These are phyloP conservation scores for Parachaetomium inaequale DNA, from an alignment of 495 filamentous ascomycete species.

Conservation along the genomic window DNA sequence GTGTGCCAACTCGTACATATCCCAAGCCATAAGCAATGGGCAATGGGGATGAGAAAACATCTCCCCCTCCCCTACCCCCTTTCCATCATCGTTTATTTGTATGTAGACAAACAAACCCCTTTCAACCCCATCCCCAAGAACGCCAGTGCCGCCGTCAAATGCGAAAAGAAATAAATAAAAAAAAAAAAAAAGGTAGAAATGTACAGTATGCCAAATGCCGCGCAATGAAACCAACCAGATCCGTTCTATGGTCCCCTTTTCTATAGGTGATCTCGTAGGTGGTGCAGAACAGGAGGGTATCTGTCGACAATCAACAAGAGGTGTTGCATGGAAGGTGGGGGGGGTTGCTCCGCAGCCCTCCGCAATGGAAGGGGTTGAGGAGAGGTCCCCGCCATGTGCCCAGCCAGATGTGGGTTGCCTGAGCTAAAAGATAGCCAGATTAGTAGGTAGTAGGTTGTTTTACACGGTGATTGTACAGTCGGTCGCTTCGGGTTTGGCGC, in stretches of 20 bases:
- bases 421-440: background rate
- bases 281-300: constrained; percentile 6
- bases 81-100: background rate
- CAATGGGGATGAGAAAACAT: background rate
- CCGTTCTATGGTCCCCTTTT: constrained; percentile 12
- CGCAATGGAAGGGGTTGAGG: background rate
- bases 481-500: background rate
- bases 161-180: background rate
- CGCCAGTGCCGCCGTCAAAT: constrained; percentile 5
- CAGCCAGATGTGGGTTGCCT: background rate
- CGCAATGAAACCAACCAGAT: background rate
- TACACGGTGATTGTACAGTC: constrained; percentile 12
- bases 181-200: background rate
- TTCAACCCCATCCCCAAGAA: background rate
- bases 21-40: background rate
- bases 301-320: constrained; percentile 5
- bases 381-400: background rate
- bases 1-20: constrained; percentile 5
- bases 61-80: background rate
- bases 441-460: background rate
- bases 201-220: constrained; percentile 1
- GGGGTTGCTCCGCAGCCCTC: background rate
- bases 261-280: constrained; percentile 8
- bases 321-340: background rate
- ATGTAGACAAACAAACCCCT: background rate